Base-by-base conservation (phyloP, 148 eudicot species). In the Diospyros kaki region DNA sequence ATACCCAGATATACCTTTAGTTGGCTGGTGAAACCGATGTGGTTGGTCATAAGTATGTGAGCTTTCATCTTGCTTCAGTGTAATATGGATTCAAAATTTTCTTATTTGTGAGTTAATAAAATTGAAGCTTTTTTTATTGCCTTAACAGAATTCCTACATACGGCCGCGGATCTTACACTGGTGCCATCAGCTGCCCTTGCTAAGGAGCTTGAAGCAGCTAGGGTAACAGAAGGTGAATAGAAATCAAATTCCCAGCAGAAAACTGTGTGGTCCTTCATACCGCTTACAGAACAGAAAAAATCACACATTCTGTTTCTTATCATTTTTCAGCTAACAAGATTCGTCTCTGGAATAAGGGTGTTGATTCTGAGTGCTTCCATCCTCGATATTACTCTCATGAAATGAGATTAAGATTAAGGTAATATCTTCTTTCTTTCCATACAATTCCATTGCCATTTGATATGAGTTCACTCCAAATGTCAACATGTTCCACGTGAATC, bases 1-100 rank as follows among this genome's bases (percentile, higher is more conserved):
- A 92, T 95, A 69, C 98, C 98, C 28, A 90, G 97, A 82, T 95
- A 95, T 81, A 95, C 98, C 41, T 95, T 89, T 81, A 95, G 98
- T 79, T 95, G 98, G 97, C 86, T 95, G 80, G 98, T 95, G 51
- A 81, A 86, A 71, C 98, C 98, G n/a, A 95, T 95, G 97, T 95
- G 98, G 98, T 83, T 89, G 80, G 76, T 92, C 61, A 87, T 95
- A 83, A 95, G 98, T 95, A 88, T 76, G 97, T 81, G 42, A 51
- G 3, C 70, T 7, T 64, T 77, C 40, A 4, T 68, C 43, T 76
- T 42, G 71, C 43, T 18, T 61, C 64, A 17, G 75, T 42, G 59
- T 41, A 15, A 9, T 8, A n/a, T 54, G 3, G 38, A 66, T 46
- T 61, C 58, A 42, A 50, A 0, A 50, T 64, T 69, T 58, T 60